A percentile compares a stretch with the other conserved stretches of the same genome.
These are phyloP conservation scores for Monosiga brevicollis DNA, from an alignment of 78 protist species.

Conservation along the genomic window DNA sequence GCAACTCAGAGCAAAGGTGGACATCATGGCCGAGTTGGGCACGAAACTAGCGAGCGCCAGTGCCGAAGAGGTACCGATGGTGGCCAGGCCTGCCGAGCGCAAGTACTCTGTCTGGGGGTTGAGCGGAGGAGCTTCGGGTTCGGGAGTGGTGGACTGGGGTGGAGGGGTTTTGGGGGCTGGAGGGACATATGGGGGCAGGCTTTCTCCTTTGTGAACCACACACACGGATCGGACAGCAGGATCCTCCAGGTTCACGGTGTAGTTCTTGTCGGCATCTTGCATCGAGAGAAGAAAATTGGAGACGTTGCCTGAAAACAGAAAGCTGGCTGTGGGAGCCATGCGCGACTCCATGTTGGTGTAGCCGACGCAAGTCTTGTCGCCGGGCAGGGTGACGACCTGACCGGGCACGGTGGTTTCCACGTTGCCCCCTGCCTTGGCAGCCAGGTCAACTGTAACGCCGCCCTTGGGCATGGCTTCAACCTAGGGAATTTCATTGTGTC, in stretches of 20 bases:
- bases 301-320: slow-evolving; percentile 75
- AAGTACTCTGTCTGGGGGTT: neutral
- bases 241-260: slow-evolving; percentile 60
- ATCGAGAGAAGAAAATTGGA: slow-evolving; percentile 55
- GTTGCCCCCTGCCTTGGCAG: slow-evolving; percentile 96
- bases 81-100: no score
- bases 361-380: slow-evolving; percentile 84
- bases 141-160: neutral
- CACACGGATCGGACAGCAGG: slow-evolving; percentile 51
- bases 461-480: slow-evolving; percentile 66
- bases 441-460: slow-evolving; percentile 93
- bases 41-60: neutral
- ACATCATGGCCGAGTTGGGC: neutral
- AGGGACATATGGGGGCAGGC: neutral
- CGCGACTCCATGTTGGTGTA: slow-evolving; percentile 88
- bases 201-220: slow-evolving; percentile 6
- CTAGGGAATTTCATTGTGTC: no score
- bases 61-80: neutral
- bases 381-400: slow-evolving; percentile 26
- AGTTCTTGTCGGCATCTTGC: slow-evolving; percentile 29
- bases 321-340: slow-evolving; percentile 70
- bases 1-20: slow-evolving; percentile 68
- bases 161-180: neutral
- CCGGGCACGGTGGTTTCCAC: slow-evolving; percentile 61
- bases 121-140: neutral